These are phyloP conservation scores for Kodamaea kakaduensis DNA, from an alignment of 805 yeast genomes.

Conservation along the genomic window DNA sequence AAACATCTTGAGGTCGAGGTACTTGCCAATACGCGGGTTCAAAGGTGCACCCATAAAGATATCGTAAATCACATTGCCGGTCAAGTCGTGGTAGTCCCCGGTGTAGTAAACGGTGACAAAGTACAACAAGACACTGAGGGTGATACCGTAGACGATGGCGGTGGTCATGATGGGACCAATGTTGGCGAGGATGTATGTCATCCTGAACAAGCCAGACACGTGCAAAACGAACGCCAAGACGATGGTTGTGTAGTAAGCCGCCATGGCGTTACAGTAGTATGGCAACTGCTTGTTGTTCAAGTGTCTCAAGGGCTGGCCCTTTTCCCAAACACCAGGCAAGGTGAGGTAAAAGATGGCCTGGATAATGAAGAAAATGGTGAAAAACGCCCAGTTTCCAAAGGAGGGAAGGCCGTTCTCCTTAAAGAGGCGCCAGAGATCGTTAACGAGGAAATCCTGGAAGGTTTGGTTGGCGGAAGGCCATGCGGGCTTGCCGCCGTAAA, in stretches of 20 bases:
- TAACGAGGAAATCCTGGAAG: slow-evolving; percentile 45
- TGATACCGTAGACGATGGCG: slow-evolving; percentile 76
- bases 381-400: slow-evolving; percentile 60
- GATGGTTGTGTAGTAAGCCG: slow-evolving; percentile 71
- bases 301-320: slow-evolving; percentile 90
- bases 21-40: slow-evolving; percentile 89
- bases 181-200: slow-evolving; percentile 70
- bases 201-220: slow-evolving; percentile 65
- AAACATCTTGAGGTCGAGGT: slow-evolving; percentile 89
- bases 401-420: slow-evolving; percentile 57
- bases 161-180: slow-evolving; percentile 93
- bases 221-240: slow-evolving; percentile 60
- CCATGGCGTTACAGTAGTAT: slow-evolving; percentile 89
- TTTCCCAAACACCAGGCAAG: slow-evolving; percentile 91
- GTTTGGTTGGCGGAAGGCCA: slow-evolving; percentile 57
- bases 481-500: slow-evolving; percentile 71
- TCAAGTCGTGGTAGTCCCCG: slow-evolving; percentile 82
- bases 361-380: slow-evolving; percentile 60
- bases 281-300: slow-evolving; percentile 77
- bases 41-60: slow-evolving; percentile 96
- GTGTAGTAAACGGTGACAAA: slow-evolving; percentile 59
- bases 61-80: slow-evolving; percentile 88
- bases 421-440: slow-evolving; percentile 41
- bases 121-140: slow-evolving; percentile 66
- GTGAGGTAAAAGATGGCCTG: slow-evolving; percentile 76